Percentiles rank a stretch among this genome's conserved stretches.
Evolutionary conservation across 305 asterid genomes (phyloP).

Genomic region (Plantago coronopus): DNA sequence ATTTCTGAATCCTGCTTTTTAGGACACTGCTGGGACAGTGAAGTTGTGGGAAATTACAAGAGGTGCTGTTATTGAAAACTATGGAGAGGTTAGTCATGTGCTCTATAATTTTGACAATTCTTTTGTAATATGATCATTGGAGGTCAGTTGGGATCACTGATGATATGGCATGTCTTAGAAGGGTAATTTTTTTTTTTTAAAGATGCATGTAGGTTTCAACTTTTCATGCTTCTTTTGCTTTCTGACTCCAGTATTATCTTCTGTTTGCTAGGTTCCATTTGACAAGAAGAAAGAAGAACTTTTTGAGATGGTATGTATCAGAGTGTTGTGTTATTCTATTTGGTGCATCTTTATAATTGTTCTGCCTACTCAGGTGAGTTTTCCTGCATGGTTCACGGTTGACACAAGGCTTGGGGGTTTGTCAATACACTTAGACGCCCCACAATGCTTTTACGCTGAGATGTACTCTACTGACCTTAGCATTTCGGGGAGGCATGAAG

Average conservation of each 20-base stretch:
- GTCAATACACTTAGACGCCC: conserved; percentile 83
- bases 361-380: conserved; percentile 64
- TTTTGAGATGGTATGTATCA: conserved; percentile 79
- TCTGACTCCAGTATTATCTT: conserved; percentile 12
- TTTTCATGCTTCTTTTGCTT: not conserved
- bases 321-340: not conserved
- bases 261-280: conserved; percentile 64
- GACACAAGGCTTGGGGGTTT: conserved; percentile 92
- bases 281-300: conserved; percentile 96
- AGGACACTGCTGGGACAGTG: conserved; percentile 86
- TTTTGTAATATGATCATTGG: conserved; percentile 6
- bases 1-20: conserved; percentile 24
- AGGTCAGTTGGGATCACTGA: not conserved
- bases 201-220: not conserved
- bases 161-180: not conserved
- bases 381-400: conserved; percentile 91
- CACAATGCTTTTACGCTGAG: conserved; percentile 92
- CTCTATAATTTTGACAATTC: not conserved
- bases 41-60: conserved; percentile 93
- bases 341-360: conserved; percentile 25
- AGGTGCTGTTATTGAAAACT: conserved; percentile 73
- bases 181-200: not conserved
- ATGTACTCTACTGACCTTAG: conserved; percentile 85
- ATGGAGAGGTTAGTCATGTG: conserved; percentile 67
- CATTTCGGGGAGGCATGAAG: conserved; percentile 85